These are phyloP conservation scores for Saturnispora sanitii DNA, from an alignment of 805 yeast genomes.

Conservation along the genomic window DNA sequence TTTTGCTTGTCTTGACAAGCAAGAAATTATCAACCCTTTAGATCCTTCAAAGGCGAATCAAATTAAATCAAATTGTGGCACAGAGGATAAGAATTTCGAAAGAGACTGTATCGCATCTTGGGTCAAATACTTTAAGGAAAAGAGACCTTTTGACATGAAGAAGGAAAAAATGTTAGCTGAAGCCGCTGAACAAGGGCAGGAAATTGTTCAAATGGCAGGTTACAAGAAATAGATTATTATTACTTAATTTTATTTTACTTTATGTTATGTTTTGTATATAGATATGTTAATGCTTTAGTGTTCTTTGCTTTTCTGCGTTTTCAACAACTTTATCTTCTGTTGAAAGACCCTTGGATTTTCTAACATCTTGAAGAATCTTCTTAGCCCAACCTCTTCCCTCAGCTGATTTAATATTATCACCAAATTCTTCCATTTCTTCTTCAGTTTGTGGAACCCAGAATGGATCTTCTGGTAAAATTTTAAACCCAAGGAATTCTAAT, in stretches of 20 bases:
- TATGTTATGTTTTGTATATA: neutral
- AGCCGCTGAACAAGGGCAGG: slow-evolving; percentile 61
- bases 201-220: slow-evolving; percentile 23
- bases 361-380: slow-evolving; percentile 68
- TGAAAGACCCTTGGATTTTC: slow-evolving; percentile 81
- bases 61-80: slow-evolving; percentile 49
- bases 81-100: slow-evolving; percentile 49
- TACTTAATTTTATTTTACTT: too few relatives aligned
- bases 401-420: slow-evolving; percentile 54
- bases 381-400: slow-evolving; percentile 89
- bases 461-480: slow-evolving; percentile 83
- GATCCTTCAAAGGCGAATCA: slow-evolving; percentile 31
- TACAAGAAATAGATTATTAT: slow-evolving; percentile 14
- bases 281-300: slow-evolving; percentile 53
- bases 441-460: slow-evolving; percentile 99
- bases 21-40: slow-evolving; percentile 60
- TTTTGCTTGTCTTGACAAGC: slow-evolving; percentile 63
- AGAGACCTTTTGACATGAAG: slow-evolving; percentile 66
- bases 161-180: slow-evolving; percentile 59
- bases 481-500: slow-evolving; percentile 81
- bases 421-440: slow-evolving; percentile 88
- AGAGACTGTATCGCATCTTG: slow-evolving; percentile 77
- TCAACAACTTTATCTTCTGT: slow-evolving; percentile 85
- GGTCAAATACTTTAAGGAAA: slow-evolving; percentile 86
- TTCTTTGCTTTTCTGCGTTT: slow-evolving; percentile 91